phyloP scores from a whole-genome alignment of 2,329 filamentous ascomycete species.

The Paecilomyces fulvus region DNA sequence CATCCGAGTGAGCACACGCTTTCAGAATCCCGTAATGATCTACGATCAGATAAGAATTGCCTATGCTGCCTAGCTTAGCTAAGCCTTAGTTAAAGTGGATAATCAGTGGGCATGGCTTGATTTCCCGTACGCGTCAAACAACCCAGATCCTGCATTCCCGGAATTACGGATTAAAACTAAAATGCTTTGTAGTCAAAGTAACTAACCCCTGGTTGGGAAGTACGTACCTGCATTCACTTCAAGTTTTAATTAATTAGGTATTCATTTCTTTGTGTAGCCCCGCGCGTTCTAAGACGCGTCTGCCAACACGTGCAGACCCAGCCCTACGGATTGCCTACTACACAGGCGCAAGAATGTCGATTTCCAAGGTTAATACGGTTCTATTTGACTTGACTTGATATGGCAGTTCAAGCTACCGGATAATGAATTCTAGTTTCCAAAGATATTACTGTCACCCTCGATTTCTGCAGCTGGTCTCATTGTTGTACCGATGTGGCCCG shows the following conservation, averaged over 20 bases:
- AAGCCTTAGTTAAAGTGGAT: background rate
- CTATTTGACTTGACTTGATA: background rate
- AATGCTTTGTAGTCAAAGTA: background rate
- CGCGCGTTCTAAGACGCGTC: background rate
- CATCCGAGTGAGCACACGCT: background rate
- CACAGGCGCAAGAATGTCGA: background rate
- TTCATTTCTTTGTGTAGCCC: background rate
- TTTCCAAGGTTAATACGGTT: background rate
- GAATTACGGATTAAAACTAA: background rate
- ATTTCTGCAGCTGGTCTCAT: background rate
- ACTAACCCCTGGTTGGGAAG: background rate
- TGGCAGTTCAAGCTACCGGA: background rate
- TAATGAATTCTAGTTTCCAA: background rate
- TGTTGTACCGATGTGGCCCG: background rate
- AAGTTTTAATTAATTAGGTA: background rate
- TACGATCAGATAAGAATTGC: conserved; percentile 13
- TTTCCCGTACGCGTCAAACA: conserved; percentile 10
- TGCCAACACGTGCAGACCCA: background rate
- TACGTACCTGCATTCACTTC: background rate
- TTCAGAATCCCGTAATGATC: conserved; percentile 4
- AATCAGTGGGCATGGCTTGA: background rate
- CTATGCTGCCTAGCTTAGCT: background rate
- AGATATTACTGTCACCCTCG: background rate
- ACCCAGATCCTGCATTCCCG: conserved; percentile 1
- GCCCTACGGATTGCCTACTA: background rate